phyloP scores from a whole-genome alignment of 1,139 yeast genomes.

The Saccharomycopsis phalli region DNA sequence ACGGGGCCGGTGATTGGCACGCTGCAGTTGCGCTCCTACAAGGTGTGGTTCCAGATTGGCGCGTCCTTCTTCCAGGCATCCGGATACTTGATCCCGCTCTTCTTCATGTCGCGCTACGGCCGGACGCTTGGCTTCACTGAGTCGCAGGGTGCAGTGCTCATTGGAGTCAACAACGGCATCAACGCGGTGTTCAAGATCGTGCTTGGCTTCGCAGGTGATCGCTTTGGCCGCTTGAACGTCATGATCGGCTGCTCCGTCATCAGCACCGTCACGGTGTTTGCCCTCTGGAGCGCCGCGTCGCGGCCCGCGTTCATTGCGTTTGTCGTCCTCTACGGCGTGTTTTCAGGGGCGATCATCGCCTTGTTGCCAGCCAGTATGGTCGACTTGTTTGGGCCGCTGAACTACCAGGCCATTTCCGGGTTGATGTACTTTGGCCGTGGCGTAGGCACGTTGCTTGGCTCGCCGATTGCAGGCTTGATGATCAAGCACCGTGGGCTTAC shows the following conservation, averaged over 20 bases:
- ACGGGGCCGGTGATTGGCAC: constrained; percentile 17
- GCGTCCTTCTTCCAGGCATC: constrained; percentile 35
- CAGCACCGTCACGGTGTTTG: constrained; percentile 30
- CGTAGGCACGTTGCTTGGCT: constrained; percentile 29
- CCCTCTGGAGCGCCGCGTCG: constrained; percentile 30
- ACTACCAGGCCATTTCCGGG: constrained; percentile 26
- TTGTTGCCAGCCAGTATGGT: constrained; percentile 34
- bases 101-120: constrained; percentile 36
- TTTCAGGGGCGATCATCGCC: constrained; percentile 34
- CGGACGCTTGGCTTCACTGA: constrained; percentile 31
- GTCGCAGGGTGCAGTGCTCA: constrained; percentile 34
- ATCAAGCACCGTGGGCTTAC: constrained; percentile 22
- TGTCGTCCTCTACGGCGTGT: constrained; percentile 33
- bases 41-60: constrained; percentile 27
- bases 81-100: constrained; percentile 35
- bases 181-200: constrained; percentile 34
- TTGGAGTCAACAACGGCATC: constrained; percentile 35
- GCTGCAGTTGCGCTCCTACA: constrained; percentile 23
- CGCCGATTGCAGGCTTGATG: constrained; percentile 31
- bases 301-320: constrained; percentile 30
- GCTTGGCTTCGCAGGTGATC: constrained; percentile 33
- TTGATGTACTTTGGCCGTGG: constrained; percentile 31
- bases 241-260: constrained; percentile 30
- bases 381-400: constrained; percentile 32
- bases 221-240: constrained; percentile 33